These are phyloP conservation scores for Russula dissimulans DNA, from an alignment of 768 basidiomycete species.

Conservation along the genomic window DNA sequence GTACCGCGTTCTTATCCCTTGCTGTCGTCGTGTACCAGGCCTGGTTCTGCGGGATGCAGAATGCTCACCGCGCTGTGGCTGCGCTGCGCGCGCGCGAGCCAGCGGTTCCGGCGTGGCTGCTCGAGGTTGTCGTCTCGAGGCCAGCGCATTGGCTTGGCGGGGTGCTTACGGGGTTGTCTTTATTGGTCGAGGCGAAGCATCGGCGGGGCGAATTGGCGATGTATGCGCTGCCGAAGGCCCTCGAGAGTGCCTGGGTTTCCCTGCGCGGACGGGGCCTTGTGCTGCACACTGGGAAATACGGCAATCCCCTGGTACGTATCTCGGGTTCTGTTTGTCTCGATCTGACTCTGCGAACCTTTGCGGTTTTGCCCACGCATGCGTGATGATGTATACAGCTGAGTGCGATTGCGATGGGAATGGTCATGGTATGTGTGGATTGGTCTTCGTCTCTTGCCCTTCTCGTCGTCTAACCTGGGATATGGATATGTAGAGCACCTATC, in stretches of 20 bases:
- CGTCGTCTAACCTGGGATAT: conserved; percentile 7
- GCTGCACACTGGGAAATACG: conserved; percentile 57
- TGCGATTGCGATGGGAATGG: conserved; percentile 82
- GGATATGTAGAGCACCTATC: conserved; percentile 42
- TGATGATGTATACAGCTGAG: conserved; percentile 35
- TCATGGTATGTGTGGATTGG: conserved; percentile 50
- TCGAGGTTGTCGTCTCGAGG: conserved; percentile 57
- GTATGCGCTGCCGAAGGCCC: conserved; percentile 81
- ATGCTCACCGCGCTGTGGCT: conserved; percentile 42
- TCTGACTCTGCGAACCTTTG: conserved; percentile 22
- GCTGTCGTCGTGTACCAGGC: conserved; percentile 81
- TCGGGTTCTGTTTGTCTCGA: neutral
- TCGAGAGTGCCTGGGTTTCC: conserved; percentile 84
- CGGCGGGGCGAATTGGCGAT: conserved; percentile 85
- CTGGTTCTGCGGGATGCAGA: conserved; percentile 58
- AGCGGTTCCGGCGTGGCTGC: conserved; percentile 36
- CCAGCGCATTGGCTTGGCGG: conserved; percentile 70
- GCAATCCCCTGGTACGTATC: conserved; percentile 49
- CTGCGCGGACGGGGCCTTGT: conserved; percentile 69
- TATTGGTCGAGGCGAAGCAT: conserved; percentile 82
- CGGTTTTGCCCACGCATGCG: conserved; percentile 1
- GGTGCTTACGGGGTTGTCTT: conserved; percentile 58
- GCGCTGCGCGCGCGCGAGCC: conserved; percentile 7
- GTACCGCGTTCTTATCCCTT: conserved; percentile 77
- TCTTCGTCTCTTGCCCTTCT: conserved; percentile 1